phyloP scores from a whole-genome alignment of 345 rosid genomes.

The Eutrema heterophyllum region DNA sequence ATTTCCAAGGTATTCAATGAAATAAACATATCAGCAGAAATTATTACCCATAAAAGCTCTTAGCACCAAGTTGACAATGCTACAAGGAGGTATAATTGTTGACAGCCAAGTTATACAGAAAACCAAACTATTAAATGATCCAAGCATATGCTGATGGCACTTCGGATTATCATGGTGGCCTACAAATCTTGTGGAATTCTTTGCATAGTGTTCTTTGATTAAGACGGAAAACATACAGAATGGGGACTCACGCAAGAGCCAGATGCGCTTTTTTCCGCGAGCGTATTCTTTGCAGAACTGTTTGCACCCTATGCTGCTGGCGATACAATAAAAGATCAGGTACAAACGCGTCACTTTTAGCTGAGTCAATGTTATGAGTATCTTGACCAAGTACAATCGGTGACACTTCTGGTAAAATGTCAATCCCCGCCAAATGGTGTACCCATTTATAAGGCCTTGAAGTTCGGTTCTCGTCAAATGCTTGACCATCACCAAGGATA shows the following conservation, averaged over 20 bases:
- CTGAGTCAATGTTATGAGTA: constrained; percentile 40
- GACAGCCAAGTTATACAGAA: not conserved
- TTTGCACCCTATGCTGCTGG: constrained; percentile 63
- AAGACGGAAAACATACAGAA: constrained; percentile 38
- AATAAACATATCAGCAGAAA: constrained; percentile 13
- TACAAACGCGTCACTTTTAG: constrained; percentile 41
- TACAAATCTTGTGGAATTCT: not conserved
- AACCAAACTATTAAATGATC: not conserved
- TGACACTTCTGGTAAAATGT: constrained; percentile 82
- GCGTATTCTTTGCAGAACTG: constrained; percentile 77
- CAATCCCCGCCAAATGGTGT: constrained; percentile 93
- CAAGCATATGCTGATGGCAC: not conserved
- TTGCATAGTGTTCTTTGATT: not conserved
- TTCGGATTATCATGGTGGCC: not conserved
- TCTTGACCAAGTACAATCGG: constrained; percentile 56
- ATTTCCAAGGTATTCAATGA: constrained; percentile 32
- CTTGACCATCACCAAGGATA: constrained; percentile 47
- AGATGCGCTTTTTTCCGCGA: constrained; percentile 71
- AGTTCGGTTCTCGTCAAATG: constrained; percentile 64
- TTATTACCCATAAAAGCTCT: not conserved
- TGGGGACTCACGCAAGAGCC: constrained; percentile 89
- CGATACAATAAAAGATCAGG: constrained; percentile 47
- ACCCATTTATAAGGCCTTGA: constrained; percentile 93
- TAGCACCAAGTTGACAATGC: not conserved
- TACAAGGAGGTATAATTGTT: not conserved